Percentiles rank a stretch among this genome's conserved stretches.
Evolutionary conservation across 2,329 filamentous ascomycete species (phyloP).

Genomic region (Aspergillus alliaceus): DNA sequence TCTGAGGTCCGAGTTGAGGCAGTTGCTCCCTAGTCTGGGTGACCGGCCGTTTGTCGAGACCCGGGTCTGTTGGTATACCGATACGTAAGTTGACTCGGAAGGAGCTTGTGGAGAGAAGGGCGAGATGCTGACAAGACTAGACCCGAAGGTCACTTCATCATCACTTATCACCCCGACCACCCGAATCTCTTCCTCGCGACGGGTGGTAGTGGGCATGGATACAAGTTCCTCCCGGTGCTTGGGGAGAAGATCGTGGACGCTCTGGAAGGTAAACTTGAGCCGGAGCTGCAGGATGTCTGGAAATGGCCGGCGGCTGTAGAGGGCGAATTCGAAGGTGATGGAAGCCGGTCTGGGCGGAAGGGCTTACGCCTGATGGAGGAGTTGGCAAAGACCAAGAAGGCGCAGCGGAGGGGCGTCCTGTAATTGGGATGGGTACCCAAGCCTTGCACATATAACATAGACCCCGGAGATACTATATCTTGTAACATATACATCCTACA

Average conservation of each 20-base stretch:
- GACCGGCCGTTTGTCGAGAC: conserved; percentile 62
- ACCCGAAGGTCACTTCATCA: conserved; percentile 67
- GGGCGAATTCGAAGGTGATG: conserved; percentile 34
- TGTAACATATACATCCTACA: too few species aligned
- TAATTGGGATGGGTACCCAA: too few species aligned
- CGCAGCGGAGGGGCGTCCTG: conserved; percentile 21
- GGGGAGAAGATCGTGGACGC: conserved; percentile 53
- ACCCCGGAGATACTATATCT: conserved; percentile 3
- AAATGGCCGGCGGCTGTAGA: conserved; percentile 34
- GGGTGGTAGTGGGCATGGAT: conserved; percentile 55
- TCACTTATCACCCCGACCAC: conserved; percentile 67
- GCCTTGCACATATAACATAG: not conserved
- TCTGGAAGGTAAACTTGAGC: conserved; percentile 44
- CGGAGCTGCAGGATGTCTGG: conserved; percentile 45
- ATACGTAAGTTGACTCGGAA: conserved; percentile 51
- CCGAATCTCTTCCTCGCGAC: conserved; percentile 51
- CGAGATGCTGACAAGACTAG: conserved; percentile 18
- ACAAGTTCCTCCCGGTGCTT: conserved; percentile 56
- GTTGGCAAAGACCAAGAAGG: conserved; percentile 34
- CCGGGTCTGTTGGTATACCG: conserved; percentile 73
- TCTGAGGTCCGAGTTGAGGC: conserved; percentile 60
- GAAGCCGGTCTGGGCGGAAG: conserved; percentile 38
- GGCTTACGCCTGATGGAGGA: conserved; percentile 39
- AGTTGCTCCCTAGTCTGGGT: conserved; percentile 62
- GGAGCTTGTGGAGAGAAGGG: not conserved